Conservation (phyloP, 2,329 filamentous ascomycete species). For the Colletotrichum noveboracense region DNA sequence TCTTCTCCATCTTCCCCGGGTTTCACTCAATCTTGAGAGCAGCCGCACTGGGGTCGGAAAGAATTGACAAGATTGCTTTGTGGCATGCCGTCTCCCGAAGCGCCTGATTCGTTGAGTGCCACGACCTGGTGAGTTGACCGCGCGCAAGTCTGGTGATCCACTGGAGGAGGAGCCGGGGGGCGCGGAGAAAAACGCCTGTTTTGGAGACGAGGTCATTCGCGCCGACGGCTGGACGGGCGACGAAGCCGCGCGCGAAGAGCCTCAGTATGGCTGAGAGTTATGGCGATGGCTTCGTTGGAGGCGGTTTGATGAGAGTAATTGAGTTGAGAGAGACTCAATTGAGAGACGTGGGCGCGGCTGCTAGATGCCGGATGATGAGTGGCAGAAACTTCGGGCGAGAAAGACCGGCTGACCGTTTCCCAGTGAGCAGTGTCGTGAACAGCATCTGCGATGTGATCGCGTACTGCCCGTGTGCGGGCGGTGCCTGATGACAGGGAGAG, state of each 20-base stretch:
- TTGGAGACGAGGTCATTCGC: constrained; percentile 13
- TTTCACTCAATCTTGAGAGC: constrained; percentile 13
- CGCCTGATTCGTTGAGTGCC: constrained; percentile 24
- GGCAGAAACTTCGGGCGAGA: background rate
- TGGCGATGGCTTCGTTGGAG: background rate
- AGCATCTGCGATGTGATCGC: constrained; percentile 49
- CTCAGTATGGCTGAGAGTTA: background rate
- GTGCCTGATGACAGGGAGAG: constrained; percentile 19
- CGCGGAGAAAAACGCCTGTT: constrained; percentile 18
- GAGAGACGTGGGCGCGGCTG: background rate
- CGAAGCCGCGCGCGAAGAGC: background rate
- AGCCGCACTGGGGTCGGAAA: constrained; percentile 17
- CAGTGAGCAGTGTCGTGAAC: constrained; percentile 52
- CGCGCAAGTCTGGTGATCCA: constrained; percentile 12
- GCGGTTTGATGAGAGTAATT: background rate
- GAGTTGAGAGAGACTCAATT: background rate
- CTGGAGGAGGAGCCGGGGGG: background rate
- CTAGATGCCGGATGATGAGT: background rate
- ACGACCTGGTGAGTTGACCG: constrained; percentile 23
- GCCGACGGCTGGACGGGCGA: background rate
- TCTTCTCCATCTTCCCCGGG: constrained; percentile 22
- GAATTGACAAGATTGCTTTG: constrained; percentile 13
- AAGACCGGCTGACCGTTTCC: background rate
- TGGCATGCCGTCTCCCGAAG: constrained; percentile 23
- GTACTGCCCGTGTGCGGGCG: constrained; percentile 21